Base-by-base conservation (phyloP, 768 basidiomycete genomes). In the Mycena belliarum region DNA sequence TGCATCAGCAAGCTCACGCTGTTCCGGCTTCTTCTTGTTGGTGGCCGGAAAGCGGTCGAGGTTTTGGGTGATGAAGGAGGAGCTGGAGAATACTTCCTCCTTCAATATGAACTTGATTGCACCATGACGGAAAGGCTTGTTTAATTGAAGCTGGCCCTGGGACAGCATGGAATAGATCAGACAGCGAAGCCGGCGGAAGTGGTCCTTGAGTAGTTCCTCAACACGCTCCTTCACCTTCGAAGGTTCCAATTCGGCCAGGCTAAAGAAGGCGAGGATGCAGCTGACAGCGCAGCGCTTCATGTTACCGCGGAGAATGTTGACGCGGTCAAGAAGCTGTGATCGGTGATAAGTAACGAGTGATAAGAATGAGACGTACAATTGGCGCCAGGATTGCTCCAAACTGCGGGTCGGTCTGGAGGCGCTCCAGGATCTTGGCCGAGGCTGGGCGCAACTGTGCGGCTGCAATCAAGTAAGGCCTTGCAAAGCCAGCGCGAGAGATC, bases 131-230 rank as follows among this genome's bases (percentile, higher is more conserved):
- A 55, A 55, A 0, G 54, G 54, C 23, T 38, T 2, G 20, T 25
- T 11, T n/a, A 56, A 40, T 2, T 38, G 21, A 1, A 56, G 28
- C n/a, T 21, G 38, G 6, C 55, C 55, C 55, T 56, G 3, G 9
- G 7, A 32, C 33, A 15, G 12, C 12, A 35, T 35, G 7, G 33
- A 35, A 35, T 15, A 6, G 14, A 41, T 28, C 5, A 41, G 21
- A 12, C 7, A 3, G n/a, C 9, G 28, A 25, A 41, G n/a, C 12
- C 15, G 18, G 16, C 16, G 4, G 26, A 29, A 32, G 15, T 58
- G 57, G 18, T 58, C 57, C n/a, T 58, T 41, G 18, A 51, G 49
- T 6, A 51, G 35, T 35, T 44, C 32, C 47, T 55, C 54, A 26
- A 55, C 21, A 12, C 29, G 46, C 8, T 23, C 38, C 29, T 49